Percentiles rank a stretch among this genome's conserved stretches.
These are phyloP conservation scores for Ustilago vetiveriae DNA, from an alignment of 1,284 basidiomycete genomes.

Conservation along the genomic window DNA sequence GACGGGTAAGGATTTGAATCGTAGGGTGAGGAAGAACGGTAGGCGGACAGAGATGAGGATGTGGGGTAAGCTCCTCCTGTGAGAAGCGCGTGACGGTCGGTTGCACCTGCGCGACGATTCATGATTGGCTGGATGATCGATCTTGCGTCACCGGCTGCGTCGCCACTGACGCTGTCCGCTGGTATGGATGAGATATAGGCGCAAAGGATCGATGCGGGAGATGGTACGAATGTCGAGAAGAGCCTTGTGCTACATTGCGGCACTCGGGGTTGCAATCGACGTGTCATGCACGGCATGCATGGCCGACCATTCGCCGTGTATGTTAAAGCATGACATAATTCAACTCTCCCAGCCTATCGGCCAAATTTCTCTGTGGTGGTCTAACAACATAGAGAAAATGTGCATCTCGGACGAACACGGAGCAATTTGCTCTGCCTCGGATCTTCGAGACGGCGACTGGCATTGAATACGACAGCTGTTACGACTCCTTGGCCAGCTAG, in stretches of 20 bases:
- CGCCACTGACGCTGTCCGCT: neutral
- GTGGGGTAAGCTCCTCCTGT: constrained; percentile 50
- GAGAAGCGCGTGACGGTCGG: constrained; percentile 59
- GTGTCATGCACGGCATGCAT: constrained; percentile 10
- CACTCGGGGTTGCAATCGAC: constrained; percentile 22
- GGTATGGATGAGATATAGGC: neutral
- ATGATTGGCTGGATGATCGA: constrained; percentile 38
- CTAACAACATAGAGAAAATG: too few relatives aligned
- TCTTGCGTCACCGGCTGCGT: neutral
- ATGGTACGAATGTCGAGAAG: too few relatives aligned
- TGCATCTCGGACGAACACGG: constrained; percentile 31
- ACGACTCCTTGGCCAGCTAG: too few relatives aligned
- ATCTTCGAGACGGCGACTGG: too few relatives aligned
- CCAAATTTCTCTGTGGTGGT: neutral
- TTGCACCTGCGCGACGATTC: constrained; percentile 56
- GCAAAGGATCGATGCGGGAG: too few relatives aligned
- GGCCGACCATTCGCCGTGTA: neutral
- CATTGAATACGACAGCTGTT: too few relatives aligned
- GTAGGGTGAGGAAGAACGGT: constrained; percentile 56
- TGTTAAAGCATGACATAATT: constrained; percentile 11
- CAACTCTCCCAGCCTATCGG: too few relatives aligned
- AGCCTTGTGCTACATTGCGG: constrained; percentile 7
- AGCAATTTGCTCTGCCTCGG: too few relatives aligned
- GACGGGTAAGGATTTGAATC: constrained; percentile 52
- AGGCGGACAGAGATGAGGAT: constrained; percentile 39